phyloP scores from a whole-genome alignment of 441 rosid genomes.

The Arabidopsis lyrata region DNA sequence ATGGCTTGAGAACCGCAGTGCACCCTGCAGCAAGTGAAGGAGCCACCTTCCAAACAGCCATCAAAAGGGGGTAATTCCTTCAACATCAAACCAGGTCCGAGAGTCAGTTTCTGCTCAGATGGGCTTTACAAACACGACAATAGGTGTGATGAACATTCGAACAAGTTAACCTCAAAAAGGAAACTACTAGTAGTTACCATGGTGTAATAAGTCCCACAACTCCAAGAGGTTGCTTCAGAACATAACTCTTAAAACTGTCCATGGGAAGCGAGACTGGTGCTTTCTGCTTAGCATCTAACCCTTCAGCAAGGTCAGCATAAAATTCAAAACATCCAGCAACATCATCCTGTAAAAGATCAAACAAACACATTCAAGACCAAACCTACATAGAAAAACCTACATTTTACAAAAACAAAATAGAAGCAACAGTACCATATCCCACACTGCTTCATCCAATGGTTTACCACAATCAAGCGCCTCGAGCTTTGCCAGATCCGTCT shows the following conservation, averaged over 20 bases:
- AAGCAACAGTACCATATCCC: conserved; percentile 78
- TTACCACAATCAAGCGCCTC: conserved; percentile 92
- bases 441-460: conserved; percentile 88
- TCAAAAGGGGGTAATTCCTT: conserved; percentile 95
- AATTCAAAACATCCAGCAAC: conserved; percentile 93
- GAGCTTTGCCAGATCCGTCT: conserved; percentile 74
- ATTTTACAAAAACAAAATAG: neutral
- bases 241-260: conserved; percentile 73
- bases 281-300: conserved; percentile 88
- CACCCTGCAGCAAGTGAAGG: conserved; percentile 99
- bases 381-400: neutral
- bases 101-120: neutral
- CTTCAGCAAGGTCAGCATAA: conserved; percentile 96
- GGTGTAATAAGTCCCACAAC: conserved; percentile 95
- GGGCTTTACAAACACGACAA: neutral
- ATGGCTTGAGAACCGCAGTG: conserved; percentile 90
- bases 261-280: conserved; percentile 83
- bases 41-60: conserved; percentile 99
- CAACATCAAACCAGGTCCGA: conserved; percentile 36
- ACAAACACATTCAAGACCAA: conserved; percentile 31
- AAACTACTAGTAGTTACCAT: conserved; percentile 57
- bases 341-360: conserved; percentile 70
- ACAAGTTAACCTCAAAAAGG: neutral
- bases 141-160: neutral
- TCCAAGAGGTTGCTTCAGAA: conserved; percentile 90